Conservation (phyloP, 1,284 basidiomycete genomes). For the Tilletia horrida region DNA sequence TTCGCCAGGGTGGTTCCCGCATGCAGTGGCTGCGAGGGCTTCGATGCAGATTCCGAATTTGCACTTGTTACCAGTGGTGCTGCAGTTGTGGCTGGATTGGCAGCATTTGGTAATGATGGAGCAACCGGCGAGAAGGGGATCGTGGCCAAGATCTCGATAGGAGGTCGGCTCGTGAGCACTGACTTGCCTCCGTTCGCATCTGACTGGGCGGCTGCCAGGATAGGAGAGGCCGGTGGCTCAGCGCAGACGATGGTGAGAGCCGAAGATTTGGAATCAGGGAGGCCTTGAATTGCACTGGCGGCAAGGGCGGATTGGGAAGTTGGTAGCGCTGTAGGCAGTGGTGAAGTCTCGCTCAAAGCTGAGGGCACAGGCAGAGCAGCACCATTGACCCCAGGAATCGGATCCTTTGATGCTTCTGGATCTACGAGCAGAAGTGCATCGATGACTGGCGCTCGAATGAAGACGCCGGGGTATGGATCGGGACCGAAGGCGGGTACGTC, state of each 20-base stretch:
- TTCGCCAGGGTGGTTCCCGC: neutral
- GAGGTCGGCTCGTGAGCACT: constrained; percentile 53
- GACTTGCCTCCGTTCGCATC: constrained; percentile 5
- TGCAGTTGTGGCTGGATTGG: constrained; percentile 1
- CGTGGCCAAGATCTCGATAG: constrained; percentile 66
- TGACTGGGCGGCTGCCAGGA: constrained; percentile 13
- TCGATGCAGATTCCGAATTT: constrained; percentile 58
- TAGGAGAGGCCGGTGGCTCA: constrained; percentile 28
- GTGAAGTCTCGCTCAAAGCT: neutral
- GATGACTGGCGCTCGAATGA: constrained; percentile 85
- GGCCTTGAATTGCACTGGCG: no score
- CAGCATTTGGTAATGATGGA: neutral
- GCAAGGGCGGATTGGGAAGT: neutral
- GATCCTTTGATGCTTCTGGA: neutral
- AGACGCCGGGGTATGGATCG: constrained; percentile 76
- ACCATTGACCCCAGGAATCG: constrained; percentile 3
- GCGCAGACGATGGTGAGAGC: constrained; percentile 3
- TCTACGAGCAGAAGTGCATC: constrained; percentile 37
- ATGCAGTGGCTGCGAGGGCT: neutral
- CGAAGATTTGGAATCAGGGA: neutral
- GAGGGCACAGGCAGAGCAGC: constrained; percentile 6
- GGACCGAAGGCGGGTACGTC: constrained; percentile 66
- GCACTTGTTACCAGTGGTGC: constrained; percentile 49
- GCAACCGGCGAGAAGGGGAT: constrained; percentile 60
- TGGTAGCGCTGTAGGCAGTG: neutral